Base-by-base conservation (phyloP, 2,329 filamentous ascomycete species). In the Lecanicillium sp. region DNA sequence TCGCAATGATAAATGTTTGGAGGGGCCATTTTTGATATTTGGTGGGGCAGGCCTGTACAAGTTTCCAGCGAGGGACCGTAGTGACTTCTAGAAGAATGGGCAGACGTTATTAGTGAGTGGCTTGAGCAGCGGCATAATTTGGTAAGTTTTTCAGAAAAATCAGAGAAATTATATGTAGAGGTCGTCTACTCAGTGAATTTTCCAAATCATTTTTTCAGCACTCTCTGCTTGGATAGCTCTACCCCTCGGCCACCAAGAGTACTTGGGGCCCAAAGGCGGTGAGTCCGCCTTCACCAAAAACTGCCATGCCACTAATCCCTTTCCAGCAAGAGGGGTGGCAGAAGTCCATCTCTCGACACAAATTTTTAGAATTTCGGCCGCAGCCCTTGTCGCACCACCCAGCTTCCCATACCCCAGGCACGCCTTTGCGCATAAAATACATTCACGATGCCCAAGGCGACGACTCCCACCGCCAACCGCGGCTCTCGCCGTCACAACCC, bases 401-500 rank as follows among this genome's bases (percentile, higher is more conserved):
- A 39, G n/a, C n/a, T n/a, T n/a, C n/a, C n/a, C 26, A 29, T 29
- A 29, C 26, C 26, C 26, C 12, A 7, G 7, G 7, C 26, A 29
- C 26, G n/a, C n/a, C n/a, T n/a, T n/a, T n/a, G 26, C 26, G 26
- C 26, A 12, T 9, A 37, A 29, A 15, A 24, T 7, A n/a, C 36
- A 12, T 32, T 4, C 5, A 52, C 27, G n/a, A 95, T 95, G 90
- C 89, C 90, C 30, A 95, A 95, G 73, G 82, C 84, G 41, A 79
- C 74, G 23, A 78, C 78, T 49, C 74, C 79, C 15, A 76, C 73
- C 56, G 74, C 73, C 50, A 70, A 65, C 56, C 80, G 75, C 62
- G 74, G 74, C 56, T 74, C 74, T 52, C 81, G 84, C 60, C 83
- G 87, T 55, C 91, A 96, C 70, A 94, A 94, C 58, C 90, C 91